Base-by-base conservation (phyloP, 805 yeast species). In the Candida multigemmis region DNA sequence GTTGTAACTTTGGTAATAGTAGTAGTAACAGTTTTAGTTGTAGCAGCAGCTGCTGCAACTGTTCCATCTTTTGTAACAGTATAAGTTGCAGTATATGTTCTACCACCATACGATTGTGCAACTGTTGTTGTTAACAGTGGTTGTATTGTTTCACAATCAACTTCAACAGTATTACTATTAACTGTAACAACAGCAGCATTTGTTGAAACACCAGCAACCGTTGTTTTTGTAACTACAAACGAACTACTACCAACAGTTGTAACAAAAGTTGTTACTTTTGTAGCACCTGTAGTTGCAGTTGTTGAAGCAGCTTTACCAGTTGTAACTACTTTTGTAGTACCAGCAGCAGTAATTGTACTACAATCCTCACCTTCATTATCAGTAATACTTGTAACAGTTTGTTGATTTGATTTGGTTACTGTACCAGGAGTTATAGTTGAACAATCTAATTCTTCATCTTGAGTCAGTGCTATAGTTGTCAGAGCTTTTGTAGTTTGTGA, bases 41-140 rank as follows among this genome's bases (percentile, higher is more conserved):
- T 17, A 16, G 31, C 21, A 15, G 21, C 21, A 16, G 27, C 37
- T 6, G 21, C 18, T 5, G 36, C 24, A 15, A 23, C 13, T 12
- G 23, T 12, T 6, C 14, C 15, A 14, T 18, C 5, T 5, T 9
- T 10, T 10, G 24, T 7, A 13, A 16, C 13, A 7, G 16, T 6
- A n/a, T 22, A 7, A 22, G 16, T 9, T 7, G 19, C 10, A 17
- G 27, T 11, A 5, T 18, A n/a, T 7, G 22, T 12, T 7, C 5
- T 21, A 14, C 12, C 9, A 16, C 12, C 26, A 16, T 7, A 15
- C 10, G n/a, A n/a, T n/a, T 13, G 24, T 10, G 7, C 7, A 11
- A 21, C 23, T 13, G 16, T 12, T 15, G 20, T 7, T 16, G 6
- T 23, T 15, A 5, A 20, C 8, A 7, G 12, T 7, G 7, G 20